Conservation (phyloP, 106 monocot species). For the Amphibolis antarctica region DNA sequence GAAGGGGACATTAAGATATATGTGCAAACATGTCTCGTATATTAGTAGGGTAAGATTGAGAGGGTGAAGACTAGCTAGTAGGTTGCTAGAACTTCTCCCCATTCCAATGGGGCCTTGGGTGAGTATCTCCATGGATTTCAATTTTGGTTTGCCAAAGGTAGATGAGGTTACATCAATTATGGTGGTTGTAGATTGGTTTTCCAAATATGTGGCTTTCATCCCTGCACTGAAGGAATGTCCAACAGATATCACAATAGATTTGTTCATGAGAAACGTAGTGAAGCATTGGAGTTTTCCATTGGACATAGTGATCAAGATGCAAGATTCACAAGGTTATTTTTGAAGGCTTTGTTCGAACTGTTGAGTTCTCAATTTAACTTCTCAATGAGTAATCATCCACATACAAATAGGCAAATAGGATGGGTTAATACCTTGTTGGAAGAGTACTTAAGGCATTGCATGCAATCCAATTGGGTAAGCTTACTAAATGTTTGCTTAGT, state of each 20-base stretch:
- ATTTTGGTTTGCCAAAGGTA: too few relatives aligned
- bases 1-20: too few relatives aligned
- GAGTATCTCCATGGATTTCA: too few relatives aligned
- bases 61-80: too few relatives aligned
- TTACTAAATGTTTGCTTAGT: neutral
- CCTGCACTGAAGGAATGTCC: neutral
- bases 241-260: neutral
- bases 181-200: neutral
- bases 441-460: conserved; percentile 5
- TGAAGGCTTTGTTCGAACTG: neutral
- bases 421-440: neutral
- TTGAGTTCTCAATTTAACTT: neutral
- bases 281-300: neutral
- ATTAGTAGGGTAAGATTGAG: too few relatives aligned
- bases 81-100: too few relatives aligned
- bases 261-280: neutral
- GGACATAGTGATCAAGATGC: conserved; percentile 2
- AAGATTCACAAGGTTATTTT: neutral
- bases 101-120: too few relatives aligned
- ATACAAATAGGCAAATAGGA: neutral
- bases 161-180: neutral
- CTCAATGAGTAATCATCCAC: neutral
- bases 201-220: neutral
- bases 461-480: neutral
- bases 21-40: too few relatives aligned